Evolutionary conservation across 139 green algal genomes (phyloP), one percentile per base, ranked within the genome.

Genomic region (Tetraselmis striata): DNA sequence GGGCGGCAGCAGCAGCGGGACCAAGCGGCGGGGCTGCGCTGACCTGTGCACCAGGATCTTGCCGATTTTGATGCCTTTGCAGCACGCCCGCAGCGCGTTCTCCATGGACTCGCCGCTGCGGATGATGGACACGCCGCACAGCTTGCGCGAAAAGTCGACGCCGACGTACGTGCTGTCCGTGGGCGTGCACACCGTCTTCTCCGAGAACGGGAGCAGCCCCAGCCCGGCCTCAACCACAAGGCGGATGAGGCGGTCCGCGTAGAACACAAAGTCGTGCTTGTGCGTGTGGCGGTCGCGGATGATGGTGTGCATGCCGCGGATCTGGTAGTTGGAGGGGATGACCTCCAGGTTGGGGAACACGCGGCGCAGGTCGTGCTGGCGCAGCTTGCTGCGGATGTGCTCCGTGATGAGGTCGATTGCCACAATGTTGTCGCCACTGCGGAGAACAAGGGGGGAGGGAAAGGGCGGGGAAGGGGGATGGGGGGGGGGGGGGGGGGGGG

Each of bases 61-160:
- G 81, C 97, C 97, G 30, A 99, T 96, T 88, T 98, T 98, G 89
- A 99, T 96, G 77, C 96, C 95, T 83, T 99, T 97, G 88, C 95
- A 98, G 90, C 97, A 99, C 76, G 94, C 95, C 2, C 96, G 84
- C 86, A 99, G 89, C 79, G 96, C 96, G 78, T 95, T 97, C 90
- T 99, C 96, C 96, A 99, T 99, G 80, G 86, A 88, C 88, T 99
- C 96, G 27, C 96, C 96, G 77, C 79, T 90, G 78, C 96, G 93
- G 81, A 99, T 98, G 82, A 99, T 93, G 77, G 86, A 94, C 79
- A 99, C 96, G 27, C 96, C 96, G 87, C 96, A 99, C 59, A 99
- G 87, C 76, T 92, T 94, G 59, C 94, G 93, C 23, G 92, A 93
- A 93, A 99, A 99, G 81, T 99, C 93, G 0, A 99, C 95, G 26